phyloP scores from a whole-genome alignment of 1,139 yeast species.

The Candida glucosophila region DNA sequence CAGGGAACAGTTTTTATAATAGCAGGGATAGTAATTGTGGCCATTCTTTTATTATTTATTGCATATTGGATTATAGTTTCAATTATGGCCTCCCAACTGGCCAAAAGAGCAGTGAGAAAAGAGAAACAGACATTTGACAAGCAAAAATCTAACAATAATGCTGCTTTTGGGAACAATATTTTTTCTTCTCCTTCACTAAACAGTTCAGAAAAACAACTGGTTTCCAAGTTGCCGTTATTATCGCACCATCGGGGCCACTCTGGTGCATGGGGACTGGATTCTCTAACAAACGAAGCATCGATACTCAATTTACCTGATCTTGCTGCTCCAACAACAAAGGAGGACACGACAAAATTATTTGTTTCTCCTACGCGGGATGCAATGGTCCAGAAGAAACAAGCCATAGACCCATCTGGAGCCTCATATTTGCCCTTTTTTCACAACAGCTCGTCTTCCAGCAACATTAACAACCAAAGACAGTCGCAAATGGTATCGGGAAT shows the following conservation, averaged over 20 bases:
- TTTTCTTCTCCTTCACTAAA: slow-evolving; percentile 12
- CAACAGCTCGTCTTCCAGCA: too few relatives aligned
- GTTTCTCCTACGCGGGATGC: slow-evolving; percentile 78
- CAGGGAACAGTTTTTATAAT: slow-evolving; percentile 77
- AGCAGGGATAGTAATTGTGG: slow-evolving; percentile 62
- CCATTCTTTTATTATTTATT: slow-evolving; percentile 38
- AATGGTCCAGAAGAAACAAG: slow-evolving; percentile 37
- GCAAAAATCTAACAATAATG: slow-evolving; percentile 26
- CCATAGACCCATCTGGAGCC: slow-evolving; percentile 11
- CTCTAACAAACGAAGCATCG: slow-evolving; percentile 29
- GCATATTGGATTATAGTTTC: slow-evolving; percentile 30
- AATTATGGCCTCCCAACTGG: slow-evolving; percentile 28
- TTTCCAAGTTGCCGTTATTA: slow-evolving; percentile 31
- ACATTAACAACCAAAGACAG: too few relatives aligned
- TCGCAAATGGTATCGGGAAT: slow-evolving; percentile 28
- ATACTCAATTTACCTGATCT: too few relatives aligned
- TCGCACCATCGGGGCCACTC: slow-evolving; percentile 15
- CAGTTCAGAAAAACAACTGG: slow-evolving; percentile 17
- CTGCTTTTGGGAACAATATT: slow-evolving; percentile 23
- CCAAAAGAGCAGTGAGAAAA: slow-evolving; percentile 23
- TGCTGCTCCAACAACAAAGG: slow-evolving; percentile 26
- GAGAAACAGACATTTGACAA: slow-evolving; percentile 32
- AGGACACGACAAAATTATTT: slow-evolving; percentile 47
- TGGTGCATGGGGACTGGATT: slow-evolving; percentile 25
- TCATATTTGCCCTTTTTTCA: too few relatives aligned